A percentile compares a stretch with the other conserved stretches of the same genome.
phyloP scores from a whole-genome alignment of 441 rosid species.

The Capsella rubella region DNA sequence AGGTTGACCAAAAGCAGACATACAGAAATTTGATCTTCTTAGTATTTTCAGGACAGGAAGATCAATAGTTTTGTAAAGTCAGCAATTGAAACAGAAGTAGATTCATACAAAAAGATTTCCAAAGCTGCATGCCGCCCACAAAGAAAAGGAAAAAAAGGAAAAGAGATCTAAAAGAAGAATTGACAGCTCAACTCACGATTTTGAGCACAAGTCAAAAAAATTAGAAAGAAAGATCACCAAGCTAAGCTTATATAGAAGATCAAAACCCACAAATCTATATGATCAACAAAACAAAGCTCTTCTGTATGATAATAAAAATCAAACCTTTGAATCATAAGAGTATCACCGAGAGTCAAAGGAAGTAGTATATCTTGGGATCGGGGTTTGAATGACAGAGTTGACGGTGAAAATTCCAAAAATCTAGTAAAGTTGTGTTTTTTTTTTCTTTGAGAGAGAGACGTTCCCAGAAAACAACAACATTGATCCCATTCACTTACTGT shows the following conservation, averaged over 20 bases:
- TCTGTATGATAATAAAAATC: neutral
- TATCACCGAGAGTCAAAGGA: constrained; percentile 22
- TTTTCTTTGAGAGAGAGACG: constrained; percentile 24
- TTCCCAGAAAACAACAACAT: constrained; percentile 41
- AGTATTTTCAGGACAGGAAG: neutral
- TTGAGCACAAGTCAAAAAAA: constrained; percentile 13
- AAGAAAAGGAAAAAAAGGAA: constrained; percentile 15
- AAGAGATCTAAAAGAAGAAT: constrained; percentile 37
- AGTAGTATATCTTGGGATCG: constrained; percentile 25
- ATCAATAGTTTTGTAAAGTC: neutral
- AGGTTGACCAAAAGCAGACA: constrained; percentile 41
- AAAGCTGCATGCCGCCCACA: constrained; percentile 5
- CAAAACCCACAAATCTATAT: constrained; percentile 17
- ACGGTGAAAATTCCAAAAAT: constrained; percentile 25
- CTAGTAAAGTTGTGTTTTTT: constrained; percentile 3
- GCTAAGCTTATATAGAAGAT: constrained; percentile 16
- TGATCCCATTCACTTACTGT: constrained; percentile 13
- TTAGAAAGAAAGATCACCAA: constrained; percentile 19
- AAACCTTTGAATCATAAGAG: constrained; percentile 26
- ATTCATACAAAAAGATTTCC: neutral
- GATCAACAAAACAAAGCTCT: constrained; percentile 15
- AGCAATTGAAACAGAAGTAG: neutral
- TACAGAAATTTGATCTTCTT: neutral
- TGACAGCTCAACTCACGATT: constrained; percentile 34
- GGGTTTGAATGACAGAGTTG: constrained; percentile 21